phyloP scores from a whole-genome alignment of 768 basidiomycete species.

The Suillus subalutaceus region DNA sequence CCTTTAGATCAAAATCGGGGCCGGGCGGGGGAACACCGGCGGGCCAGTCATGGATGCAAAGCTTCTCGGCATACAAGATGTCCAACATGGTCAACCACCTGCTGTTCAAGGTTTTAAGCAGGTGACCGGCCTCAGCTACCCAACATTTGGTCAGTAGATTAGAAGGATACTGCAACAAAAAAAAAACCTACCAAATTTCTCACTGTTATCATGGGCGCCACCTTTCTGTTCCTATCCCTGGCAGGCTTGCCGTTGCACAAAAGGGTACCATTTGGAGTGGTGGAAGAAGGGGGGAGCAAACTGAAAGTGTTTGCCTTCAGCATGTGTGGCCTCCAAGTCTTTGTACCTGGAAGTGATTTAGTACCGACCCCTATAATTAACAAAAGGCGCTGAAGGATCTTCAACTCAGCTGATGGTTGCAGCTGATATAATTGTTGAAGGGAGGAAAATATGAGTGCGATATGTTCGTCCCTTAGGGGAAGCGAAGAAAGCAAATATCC shows the following conservation, averaged over 20 bases:
- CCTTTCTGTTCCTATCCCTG: conserved; percentile 4
- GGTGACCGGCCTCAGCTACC: not conserved
- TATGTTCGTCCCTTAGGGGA: too few species aligned
- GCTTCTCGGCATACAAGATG: not conserved
- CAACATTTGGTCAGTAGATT: not conserved
- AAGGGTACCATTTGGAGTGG: not conserved
- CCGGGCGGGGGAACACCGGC: not conserved
- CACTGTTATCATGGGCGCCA: not conserved
- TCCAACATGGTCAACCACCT: not conserved
- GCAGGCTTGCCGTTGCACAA: conserved; percentile 2
- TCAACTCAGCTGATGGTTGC: too few species aligned
- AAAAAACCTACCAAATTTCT: not conserved
- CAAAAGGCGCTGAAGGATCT: too few species aligned
- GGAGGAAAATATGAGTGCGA: too few species aligned
- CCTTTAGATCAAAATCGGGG: not conserved
- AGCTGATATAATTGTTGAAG: too few species aligned
- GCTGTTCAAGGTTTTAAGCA: not conserved
- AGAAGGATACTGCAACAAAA: not conserved
- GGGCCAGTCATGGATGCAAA: not conserved
- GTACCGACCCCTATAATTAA: not conserved
- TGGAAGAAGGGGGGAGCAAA: not conserved
- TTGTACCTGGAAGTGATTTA: conserved; percentile 3
- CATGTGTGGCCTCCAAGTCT: not conserved
- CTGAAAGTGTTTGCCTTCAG: not conserved
- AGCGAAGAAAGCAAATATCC: too few species aligned